Evolutionary conservation across 768 basidiomycete species (phyloP), one percentile per base, ranked within the genome.

Genomic region (Pisolithus microcarpus): DNA sequence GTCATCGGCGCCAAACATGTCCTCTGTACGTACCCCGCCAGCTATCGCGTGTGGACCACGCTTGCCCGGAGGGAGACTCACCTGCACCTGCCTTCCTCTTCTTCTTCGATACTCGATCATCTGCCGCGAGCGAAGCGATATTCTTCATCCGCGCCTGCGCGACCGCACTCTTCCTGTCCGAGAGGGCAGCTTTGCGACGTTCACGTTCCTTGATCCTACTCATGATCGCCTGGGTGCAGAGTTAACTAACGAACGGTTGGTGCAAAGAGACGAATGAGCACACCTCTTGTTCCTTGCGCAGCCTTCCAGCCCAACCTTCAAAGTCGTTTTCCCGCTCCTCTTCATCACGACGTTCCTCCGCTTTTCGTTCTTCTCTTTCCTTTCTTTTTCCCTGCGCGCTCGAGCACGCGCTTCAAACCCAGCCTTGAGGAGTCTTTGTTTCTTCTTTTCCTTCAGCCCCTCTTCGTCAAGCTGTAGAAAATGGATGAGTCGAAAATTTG

Each of bases 61-160:
- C n/a, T n/a, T n/a, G n/a, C n/a, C n/a, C n/a, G n/a, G n/a, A n/a
- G n/a, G n/a, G n/a, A n/a, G n/a, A n/a, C n/a, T n/a, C n/a, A n/a
- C n/a, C n/a, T n/a, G n/a, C n/a, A n/a, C n/a, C n/a, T n/a, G n/a
- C n/a, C n/a, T n/a, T n/a, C n/a, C n/a, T n/a, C n/a, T n/a, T 87
- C 74, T 89, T 92, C 70, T 87, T 91, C 1, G 85, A 73, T 11
- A 86, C 76, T 2, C 84, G 77, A 39, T 91, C 88, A 52, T 98
- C 96, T 2, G 84, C 84, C 0, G 96, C 95, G 37, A 99, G 72
- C 43, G 81, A 86, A 1, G 95, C 91, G 34, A 99, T 96, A 55
- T 80, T 89, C 72, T 95, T 95, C 95, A 97, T 96, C 56, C 94
- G 73, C n/a, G 87, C 89, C 67, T 98, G 96, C 0, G 94, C 85